Percentiles rank a stretch among this genome's conserved stretches.
These are phyloP conservation scores for Fusarium chuoi DNA, from an alignment of 2,329 filamentous ascomycete genomes.

Conservation along the genomic window DNA sequence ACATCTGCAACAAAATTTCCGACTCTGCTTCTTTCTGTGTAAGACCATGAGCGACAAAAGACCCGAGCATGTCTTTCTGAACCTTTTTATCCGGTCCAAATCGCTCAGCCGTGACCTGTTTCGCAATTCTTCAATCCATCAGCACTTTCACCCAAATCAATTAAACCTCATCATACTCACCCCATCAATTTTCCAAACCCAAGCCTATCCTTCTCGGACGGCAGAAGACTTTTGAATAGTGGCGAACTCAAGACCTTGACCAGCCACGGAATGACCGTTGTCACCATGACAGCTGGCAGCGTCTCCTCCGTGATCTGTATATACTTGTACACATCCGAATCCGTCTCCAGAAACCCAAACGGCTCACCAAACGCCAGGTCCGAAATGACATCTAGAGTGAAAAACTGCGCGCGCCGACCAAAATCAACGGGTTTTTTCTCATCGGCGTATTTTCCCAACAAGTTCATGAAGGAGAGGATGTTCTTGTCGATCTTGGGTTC, in stretches of 20 bases:
- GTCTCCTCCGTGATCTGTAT: conserved; percentile 55
- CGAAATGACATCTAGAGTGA: conserved; percentile 65
- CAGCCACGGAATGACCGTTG: conserved; percentile 55
- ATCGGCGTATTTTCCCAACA: conserved; percentile 40
- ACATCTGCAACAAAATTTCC: conserved; percentile 43
- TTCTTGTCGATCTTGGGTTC: conserved; percentile 61
- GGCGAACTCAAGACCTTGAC: conserved; percentile 54
- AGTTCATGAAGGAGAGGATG: conserved; percentile 55
- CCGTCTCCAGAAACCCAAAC: conserved; percentile 58
- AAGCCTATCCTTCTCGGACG: conserved; percentile 51
- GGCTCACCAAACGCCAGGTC: conserved; percentile 60
- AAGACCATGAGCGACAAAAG: conserved; percentile 45
- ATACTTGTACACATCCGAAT: conserved; percentile 60
- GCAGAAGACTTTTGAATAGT: conserved; percentile 54
- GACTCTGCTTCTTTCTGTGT: conserved; percentile 42
- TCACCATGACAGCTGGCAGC: conserved; percentile 56
- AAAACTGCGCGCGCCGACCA: conserved; percentile 58
- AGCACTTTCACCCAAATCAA: accelerated
- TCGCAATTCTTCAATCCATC: conserved; percentile 37
- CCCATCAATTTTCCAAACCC: conserved; percentile 57
- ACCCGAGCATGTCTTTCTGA: conserved; percentile 47
- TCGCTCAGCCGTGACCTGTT: conserved; percentile 43
- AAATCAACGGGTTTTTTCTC: conserved; percentile 50
- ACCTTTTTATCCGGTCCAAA: conserved; percentile 42
- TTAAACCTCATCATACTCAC: conserved; percentile 45